phyloP scores from a whole-genome alignment of 441 rosid species.

The Pelargonium citronellum region DNA sequence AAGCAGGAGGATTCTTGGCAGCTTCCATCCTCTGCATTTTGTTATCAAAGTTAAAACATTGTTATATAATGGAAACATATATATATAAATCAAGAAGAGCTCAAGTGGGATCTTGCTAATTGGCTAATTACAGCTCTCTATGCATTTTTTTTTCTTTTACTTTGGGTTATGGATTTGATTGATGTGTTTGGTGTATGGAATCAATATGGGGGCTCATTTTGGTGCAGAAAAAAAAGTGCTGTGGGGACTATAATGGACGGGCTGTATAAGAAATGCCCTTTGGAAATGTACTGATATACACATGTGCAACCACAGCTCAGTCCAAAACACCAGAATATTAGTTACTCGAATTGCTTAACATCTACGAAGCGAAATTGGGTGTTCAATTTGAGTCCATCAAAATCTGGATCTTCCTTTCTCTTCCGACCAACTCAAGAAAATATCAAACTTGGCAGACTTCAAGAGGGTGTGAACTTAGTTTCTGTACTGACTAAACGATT shows the following conservation, averaged over 20 bases:
- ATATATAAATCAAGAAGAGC: slow-evolving; percentile 15
- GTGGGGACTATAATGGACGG: slow-evolving; percentile 55
- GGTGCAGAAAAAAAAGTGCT: slow-evolving; percentile 22
- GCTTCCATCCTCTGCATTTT: slow-evolving; percentile 37
- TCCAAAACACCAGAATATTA: background rate
- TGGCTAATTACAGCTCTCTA: background rate
- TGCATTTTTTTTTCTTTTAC: slow-evolving; percentile 12
- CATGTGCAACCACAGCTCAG: background rate
- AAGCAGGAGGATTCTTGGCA: slow-evolving; percentile 24
- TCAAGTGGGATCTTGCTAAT: background rate
- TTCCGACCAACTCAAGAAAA: background rate
- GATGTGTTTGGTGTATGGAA: slow-evolving; percentile 46
- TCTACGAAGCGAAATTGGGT: background rate
- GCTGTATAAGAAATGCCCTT: slow-evolving; percentile 33
- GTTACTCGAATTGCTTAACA: slow-evolving; percentile 1
- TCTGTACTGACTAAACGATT: background rate
- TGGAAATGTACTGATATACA: slow-evolving; percentile 22
- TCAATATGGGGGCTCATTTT: slow-evolving; percentile 30
- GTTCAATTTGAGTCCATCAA: background rate
- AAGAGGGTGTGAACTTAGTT: background rate
- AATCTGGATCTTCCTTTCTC: background rate
- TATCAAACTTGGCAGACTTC: background rate
- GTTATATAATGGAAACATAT: slow-evolving; percentile 19
- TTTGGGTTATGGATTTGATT: slow-evolving; percentile 37
- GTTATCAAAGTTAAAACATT: background rate